Base-by-base conservation (phyloP, 768 basidiomycete genomes). In the Dictyophora rubrovolvata region DNA sequence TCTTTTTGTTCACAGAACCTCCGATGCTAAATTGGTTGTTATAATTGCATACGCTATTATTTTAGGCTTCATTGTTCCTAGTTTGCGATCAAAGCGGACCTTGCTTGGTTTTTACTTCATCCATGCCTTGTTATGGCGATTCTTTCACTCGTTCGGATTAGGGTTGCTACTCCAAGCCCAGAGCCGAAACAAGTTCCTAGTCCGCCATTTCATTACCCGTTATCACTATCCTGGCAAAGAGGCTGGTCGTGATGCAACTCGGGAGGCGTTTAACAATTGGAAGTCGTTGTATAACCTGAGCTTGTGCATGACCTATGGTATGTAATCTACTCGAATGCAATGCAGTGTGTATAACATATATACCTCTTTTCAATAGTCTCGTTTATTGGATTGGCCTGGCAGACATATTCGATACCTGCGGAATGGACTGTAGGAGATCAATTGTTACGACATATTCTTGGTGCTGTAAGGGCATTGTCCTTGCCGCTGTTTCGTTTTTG, bases 241-340 rank as follows among this genome's bases (percentile, higher is more conserved):
- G 57, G 81, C 79, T 16, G 83, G 81, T 5, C 78, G 83, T 60
- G 82, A 84, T 50, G 94, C 95, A 0, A 81, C 93, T n/a, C 78
- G 84, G 42, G 96, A 99, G 68, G 92, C 95, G 0, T 99, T 97
- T 65, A 77, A 81, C 23, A 97, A 96, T 70, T 99, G 94, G 93
- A 97, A 97, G 71, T 78, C 78, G 5, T 77, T 91, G 23, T 98
- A 94, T 69, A 98, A 97, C 70, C 70, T 93, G 70, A 93, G 88
- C 70, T 77, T 94, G 78, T 86, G 85, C 70, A 96, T 97, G 93
- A 94, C 88, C 4, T 97, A 94, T 69, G 85, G 93, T 94, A 60
- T 18, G 77, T 72, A 1, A 28, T 36, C 37, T 20, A 68, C 50
- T 5, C 50, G 37, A 53, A 56, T 16, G 10, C 14, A 18, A 35